Evolutionary conservation across 495 filamentous ascomycete species (phyloP).

Genomic region (Tuber calosporum): DNA sequence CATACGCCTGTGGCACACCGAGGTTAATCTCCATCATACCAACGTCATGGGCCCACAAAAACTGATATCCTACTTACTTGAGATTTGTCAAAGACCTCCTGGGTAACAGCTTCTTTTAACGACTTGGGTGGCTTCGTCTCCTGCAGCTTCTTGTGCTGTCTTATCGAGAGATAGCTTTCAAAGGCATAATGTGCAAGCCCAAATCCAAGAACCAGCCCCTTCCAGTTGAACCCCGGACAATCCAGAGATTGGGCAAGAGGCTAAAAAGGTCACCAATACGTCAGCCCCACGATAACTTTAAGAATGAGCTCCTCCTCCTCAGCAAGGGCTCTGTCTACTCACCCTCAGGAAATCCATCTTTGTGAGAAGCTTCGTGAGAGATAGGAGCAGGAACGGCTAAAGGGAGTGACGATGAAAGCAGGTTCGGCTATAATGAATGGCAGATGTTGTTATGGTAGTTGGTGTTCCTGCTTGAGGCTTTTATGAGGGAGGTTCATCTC

Average conservation of each 20-base stretch:
- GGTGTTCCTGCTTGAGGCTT: background rate
- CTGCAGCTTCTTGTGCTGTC: constrained; percentile 79
- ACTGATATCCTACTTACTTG: constrained; percentile 51
- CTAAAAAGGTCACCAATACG: constrained; percentile 45
- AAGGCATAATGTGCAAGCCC: constrained; percentile 80
- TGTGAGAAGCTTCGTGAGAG: background rate
- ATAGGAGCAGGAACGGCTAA: background rate
- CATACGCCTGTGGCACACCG: constrained; percentile 60
- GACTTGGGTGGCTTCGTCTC: constrained; percentile 73
- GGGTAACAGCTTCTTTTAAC: constrained; percentile 73
- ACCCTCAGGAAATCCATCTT: constrained; percentile 53
- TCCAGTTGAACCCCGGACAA: constrained; percentile 92
- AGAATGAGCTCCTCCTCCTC: background rate
- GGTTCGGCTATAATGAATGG: background rate
- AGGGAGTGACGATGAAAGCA: background rate
- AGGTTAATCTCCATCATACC: background rate
- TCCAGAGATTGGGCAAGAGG: constrained; percentile 81
- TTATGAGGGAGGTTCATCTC: background rate
- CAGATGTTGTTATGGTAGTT: background rate
- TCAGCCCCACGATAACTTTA: background rate
- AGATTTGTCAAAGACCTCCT: constrained; percentile 88
- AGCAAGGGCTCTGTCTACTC: constrained; percentile 12
- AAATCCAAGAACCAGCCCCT: constrained; percentile 88
- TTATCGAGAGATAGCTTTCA: constrained; percentile 73
- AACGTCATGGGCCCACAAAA: background rate